phyloP scores from a whole-genome alignment of 1,284 basidiomycete genomes.

The Rhodofomes roseus region DNA sequence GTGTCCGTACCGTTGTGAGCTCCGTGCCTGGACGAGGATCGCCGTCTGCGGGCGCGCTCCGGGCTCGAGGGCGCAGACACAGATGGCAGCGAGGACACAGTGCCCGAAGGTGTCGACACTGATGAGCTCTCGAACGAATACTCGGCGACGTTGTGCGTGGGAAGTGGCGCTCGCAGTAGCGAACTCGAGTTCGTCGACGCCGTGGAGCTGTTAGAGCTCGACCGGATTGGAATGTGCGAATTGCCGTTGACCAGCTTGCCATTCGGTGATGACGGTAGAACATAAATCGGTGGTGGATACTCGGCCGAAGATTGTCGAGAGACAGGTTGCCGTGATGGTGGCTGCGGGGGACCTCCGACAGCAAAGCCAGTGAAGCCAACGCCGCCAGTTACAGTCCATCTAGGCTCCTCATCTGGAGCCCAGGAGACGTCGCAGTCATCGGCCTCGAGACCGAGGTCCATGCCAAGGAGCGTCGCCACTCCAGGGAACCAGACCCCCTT shows the following conservation, averaged over 20 bases:
- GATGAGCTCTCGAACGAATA: conserved; percentile 63
- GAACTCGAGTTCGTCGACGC: conserved; percentile 38
- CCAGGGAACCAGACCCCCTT: conserved; percentile 76
- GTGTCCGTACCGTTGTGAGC: conserved; percentile 20
- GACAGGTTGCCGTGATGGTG: conserved; percentile 14
- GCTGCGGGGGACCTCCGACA: conserved; percentile 32
- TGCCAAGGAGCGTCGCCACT: conserved; percentile 74
- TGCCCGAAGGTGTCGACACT: conserved; percentile 45
- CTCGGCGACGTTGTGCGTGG: conserved; percentile 55
- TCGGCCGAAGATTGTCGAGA: conserved; percentile 14
- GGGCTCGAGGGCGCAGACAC: conserved; percentile 39
- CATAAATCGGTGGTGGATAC: conserved; percentile 18
- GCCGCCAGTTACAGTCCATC: conserved; percentile 63
- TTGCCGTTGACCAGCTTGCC: conserved; percentile 13
- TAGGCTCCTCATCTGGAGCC: conserved; percentile 44
- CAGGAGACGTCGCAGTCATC: conserved; percentile 66
- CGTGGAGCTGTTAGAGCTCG: conserved; percentile 33
- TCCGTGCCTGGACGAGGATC: conserved; percentile 27
- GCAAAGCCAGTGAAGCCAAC: conserved; percentile 68
- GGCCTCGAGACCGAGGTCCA: conserved; percentile 67
- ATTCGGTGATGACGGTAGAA: conserved; percentile 46
- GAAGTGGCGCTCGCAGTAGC: conserved; percentile 67
- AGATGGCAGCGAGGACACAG: conserved; percentile 55
- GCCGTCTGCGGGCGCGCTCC: conserved; percentile 27
- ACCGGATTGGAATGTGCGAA: conserved; percentile 26